These are phyloP conservation scores for Willaertia magna DNA, from an alignment of 208 protist genomes.

Conservation along the genomic window DNA sequence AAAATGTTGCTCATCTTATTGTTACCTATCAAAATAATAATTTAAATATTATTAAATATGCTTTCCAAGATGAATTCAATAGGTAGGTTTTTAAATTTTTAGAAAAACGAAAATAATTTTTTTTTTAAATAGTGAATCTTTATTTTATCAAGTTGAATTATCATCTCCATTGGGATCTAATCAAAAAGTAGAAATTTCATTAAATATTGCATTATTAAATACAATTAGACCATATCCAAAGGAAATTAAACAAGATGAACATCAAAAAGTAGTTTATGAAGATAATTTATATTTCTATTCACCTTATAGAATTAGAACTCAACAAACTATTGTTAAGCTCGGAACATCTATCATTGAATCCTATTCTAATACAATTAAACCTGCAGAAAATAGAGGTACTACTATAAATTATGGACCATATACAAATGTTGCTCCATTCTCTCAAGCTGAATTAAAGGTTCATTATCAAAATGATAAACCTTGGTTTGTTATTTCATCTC, in stretches of 20 bases:
- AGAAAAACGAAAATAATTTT: neutral
- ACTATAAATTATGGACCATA: constrained; percentile 17
- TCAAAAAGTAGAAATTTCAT: neutral
- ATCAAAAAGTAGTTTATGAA: constrained; percentile 16
- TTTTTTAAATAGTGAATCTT: neutral
- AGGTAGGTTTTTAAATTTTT: neutral
- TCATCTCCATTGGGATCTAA: neutral
- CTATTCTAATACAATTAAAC: neutral
- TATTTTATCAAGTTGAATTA: neutral
- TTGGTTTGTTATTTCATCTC: neutral
- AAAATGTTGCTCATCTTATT: neutral
- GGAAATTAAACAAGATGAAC: constrained; percentile 16
- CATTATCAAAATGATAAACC: constrained; percentile 20
- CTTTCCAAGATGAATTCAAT: neutral
- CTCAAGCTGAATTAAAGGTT: neutral
- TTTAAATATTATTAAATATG: neutral
- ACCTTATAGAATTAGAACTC: neutral
- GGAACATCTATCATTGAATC: constrained; percentile 8
- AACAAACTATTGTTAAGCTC: constrained; percentile 14
- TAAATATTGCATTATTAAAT: neutral
- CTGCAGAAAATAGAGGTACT: neutral
- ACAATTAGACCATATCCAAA: neutral
- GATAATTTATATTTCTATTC: constrained; percentile 21
- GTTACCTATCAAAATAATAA: neutral
- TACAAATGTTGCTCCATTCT: neutral